Percentiles rank a stretch among this genome's conserved stretches.
Conservation (phyloP, 768 basidiomycete species). For the Mycena rebaudengoi region DNA sequence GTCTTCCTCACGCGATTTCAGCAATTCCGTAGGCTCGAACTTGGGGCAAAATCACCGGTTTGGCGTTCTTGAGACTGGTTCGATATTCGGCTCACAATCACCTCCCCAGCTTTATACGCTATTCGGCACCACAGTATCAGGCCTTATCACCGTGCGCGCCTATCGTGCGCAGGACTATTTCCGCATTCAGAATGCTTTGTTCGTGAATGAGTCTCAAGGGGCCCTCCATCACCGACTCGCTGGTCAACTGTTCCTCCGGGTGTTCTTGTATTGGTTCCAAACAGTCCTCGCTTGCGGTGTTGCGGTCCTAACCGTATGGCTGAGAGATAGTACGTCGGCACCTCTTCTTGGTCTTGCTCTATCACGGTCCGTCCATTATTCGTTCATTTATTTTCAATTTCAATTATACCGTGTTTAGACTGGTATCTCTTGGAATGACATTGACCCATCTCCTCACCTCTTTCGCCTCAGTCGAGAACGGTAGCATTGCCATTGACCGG, state of each 20-base stretch:
- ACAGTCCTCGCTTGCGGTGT: background rate
- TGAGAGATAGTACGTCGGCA: background rate
- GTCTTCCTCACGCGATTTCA: too few relatives aligned
- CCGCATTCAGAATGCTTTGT: background rate
- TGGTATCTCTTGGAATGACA: background rate
- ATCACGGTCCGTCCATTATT: background rate
- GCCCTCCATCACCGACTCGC: background rate
- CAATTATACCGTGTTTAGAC: background rate
- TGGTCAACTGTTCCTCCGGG: background rate
- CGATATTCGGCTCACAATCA: too few relatives aligned
- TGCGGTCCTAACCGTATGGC: background rate
- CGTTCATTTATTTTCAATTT: background rate
- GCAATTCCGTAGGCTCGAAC: background rate
- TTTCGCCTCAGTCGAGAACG: background rate
- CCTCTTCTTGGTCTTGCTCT: background rate
- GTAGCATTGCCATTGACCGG: background rate
- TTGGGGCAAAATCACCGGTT: background rate
- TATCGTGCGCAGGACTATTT: background rate
- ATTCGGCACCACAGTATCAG: constrained; percentile 7
- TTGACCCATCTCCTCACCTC: background rate
- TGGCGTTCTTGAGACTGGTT: too few relatives aligned
- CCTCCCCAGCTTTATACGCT: background rate
- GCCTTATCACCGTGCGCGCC: background rate
- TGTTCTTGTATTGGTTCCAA: background rate
- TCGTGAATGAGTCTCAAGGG: background rate